A percentile compares a stretch with the other conserved stretches of the same genome.
phyloP scores from a whole-genome alignment of 768 basidiomycete genomes.

The Imleria badia region DNA sequence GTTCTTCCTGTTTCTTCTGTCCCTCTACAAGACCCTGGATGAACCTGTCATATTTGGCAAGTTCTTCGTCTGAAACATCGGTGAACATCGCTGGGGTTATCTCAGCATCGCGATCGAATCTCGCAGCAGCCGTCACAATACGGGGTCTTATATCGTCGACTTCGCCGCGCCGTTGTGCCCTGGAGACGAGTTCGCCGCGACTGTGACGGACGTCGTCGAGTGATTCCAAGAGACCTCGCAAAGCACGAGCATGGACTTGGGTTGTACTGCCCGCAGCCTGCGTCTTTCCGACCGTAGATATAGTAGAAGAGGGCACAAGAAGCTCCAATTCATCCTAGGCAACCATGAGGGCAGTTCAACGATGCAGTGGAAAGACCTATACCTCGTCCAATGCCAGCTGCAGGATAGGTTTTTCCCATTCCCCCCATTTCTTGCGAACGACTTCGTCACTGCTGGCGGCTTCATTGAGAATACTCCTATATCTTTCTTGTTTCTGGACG shows the following conservation, averaged over 20 bases:
- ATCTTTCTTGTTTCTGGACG: constrained; percentile 66
- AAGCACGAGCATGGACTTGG: constrained; percentile 61
- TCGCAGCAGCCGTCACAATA: constrained; percentile 64
- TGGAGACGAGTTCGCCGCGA: constrained; percentile 60
- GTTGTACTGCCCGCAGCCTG: constrained; percentile 48
- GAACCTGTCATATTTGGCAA: constrained; percentile 80
- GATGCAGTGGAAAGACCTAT: neutral
- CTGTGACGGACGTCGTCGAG: constrained; percentile 69
- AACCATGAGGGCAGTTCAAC: constrained; percentile 1
- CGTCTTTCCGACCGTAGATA: constrained; percentile 29
- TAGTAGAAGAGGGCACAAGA: constrained; percentile 66
- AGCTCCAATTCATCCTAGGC: constrained; percentile 62
- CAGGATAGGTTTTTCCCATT: constrained; percentile 76
- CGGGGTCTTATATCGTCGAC: constrained; percentile 73
- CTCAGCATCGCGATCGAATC: constrained; percentile 64
- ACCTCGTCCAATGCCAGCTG: constrained; percentile 72
- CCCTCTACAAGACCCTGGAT: constrained; percentile 56
- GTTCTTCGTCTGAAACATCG: constrained; percentile 71
- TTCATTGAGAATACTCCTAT: constrained; percentile 66
- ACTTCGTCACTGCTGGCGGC: constrained; percentile 75
- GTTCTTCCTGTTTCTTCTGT: constrained; percentile 58
- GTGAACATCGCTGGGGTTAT: constrained; percentile 88
- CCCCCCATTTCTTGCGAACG: constrained; percentile 82
- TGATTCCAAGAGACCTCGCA: constrained; percentile 75
- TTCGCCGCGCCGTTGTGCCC: constrained; percentile 59